These are phyloP conservation scores for Acidiella bohemica DNA, from an alignment of 495 filamentous ascomycete species.

Conservation along the genomic window DNA sequence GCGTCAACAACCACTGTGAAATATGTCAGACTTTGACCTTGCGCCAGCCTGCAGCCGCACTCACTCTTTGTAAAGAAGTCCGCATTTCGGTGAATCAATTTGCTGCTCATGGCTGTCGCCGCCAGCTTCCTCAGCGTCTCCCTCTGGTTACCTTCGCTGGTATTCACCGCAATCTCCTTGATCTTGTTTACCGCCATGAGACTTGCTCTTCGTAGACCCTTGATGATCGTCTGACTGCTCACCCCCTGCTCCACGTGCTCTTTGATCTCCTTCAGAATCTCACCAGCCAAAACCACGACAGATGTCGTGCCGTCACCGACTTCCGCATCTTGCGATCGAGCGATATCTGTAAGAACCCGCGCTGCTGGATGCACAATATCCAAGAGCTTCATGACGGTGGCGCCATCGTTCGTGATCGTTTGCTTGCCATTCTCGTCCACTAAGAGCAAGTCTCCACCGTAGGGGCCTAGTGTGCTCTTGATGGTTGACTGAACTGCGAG, in stretches of 20 bases:
- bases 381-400: slow-evolving; percentile 98
- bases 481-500: slow-evolving; percentile 93
- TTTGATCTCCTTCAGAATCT: slow-evolving; percentile 90
- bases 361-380: slow-evolving; percentile 98
- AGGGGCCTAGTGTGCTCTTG: slow-evolving; percentile 89
- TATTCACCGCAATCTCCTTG: slow-evolving; percentile 89
- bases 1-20: slow-evolving; percentile 81
- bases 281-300: slow-evolving; percentile 87
- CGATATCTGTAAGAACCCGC: slow-evolving; percentile 95
- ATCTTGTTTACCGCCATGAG: slow-evolving; percentile 96
- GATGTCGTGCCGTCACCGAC: slow-evolving; percentile 97
- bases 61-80: slow-evolving; percentile 94
- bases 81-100: slow-evolving; percentile 94
- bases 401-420: slow-evolving; percentile 98
- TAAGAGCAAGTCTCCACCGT: slow-evolving; percentile 89
- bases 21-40: neutral
- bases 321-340: slow-evolving; percentile 96
- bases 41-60: slow-evolving; percentile 20
- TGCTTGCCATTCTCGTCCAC: slow-evolving; percentile 90
- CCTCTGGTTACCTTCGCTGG: slow-evolving; percentile 69
- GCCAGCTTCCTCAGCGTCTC: slow-evolving; percentile 84
- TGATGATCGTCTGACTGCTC: slow-evolving; percentile 93
- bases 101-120: slow-evolving; percentile 97
- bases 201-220: slow-evolving; percentile 79
- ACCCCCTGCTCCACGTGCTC: slow-evolving; percentile 93